Conservation (phyloP, 2,329 filamentous ascomycete genomes). For the Pseudocercospora crystallina region DNA sequence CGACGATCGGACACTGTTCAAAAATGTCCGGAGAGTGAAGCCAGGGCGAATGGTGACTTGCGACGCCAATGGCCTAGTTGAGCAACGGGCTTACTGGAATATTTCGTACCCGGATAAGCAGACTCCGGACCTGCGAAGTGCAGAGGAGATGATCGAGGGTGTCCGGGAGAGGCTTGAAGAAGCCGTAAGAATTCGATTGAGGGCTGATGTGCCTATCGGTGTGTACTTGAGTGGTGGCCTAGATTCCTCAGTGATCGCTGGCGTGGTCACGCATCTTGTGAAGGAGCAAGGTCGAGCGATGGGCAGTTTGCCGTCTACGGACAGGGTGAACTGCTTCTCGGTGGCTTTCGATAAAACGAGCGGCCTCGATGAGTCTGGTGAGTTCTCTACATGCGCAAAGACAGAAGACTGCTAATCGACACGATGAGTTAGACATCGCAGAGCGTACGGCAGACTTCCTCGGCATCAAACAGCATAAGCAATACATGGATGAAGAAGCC, state of each 20-base stretch:
- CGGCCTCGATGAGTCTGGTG: constrained; percentile 51
- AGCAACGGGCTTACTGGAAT: constrained; percentile 54
- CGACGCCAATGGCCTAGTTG: constrained; percentile 39
- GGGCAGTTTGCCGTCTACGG: constrained; percentile 45
- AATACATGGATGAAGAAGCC: constrained; percentile 45
- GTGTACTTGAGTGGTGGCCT: constrained; percentile 59
- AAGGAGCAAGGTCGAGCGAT: constrained; percentile 47
- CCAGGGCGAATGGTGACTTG: constrained; percentile 49
- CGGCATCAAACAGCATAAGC: constrained; percentile 46
- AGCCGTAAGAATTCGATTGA: constrained; percentile 53
- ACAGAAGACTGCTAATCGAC: too few species aligned
- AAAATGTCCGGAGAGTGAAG: constrained; percentile 48
- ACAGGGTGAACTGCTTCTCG: constrained; percentile 50
- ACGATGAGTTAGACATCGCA: constrained; percentile 38
- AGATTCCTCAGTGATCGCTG: constrained; percentile 58
- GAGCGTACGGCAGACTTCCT: constrained; percentile 51
- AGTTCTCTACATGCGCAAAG: background rate
- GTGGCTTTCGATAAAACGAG: constrained; percentile 54
- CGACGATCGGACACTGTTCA: constrained; percentile 52
- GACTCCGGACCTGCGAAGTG: constrained; percentile 43
- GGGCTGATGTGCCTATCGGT: constrained; percentile 59
- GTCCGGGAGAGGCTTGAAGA: constrained; percentile 54
- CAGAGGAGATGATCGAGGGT: constrained; percentile 53
- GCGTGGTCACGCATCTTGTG: constrained; percentile 56
- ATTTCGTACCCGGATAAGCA: constrained; percentile 52